Percentiles rank a stretch among this genome's conserved stretches.
phyloP scores from a whole-genome alignment of 345 rosid genomes.

The Eucalyptus rudis region DNA sequence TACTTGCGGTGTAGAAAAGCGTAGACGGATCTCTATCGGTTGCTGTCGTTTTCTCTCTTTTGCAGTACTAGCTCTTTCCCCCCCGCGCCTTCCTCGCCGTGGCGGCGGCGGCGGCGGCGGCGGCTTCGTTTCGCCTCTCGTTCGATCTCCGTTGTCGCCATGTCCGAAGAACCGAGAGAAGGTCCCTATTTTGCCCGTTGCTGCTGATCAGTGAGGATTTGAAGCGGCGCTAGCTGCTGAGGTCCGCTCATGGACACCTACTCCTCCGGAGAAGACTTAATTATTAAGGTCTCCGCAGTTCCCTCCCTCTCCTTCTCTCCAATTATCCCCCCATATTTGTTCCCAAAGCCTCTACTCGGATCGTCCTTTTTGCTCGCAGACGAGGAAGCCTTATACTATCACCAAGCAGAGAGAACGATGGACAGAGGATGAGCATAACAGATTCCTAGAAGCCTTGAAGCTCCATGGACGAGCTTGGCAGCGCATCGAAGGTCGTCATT shows the following conservation, averaged over 20 bases:
- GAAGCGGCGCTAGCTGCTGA: slow-evolving; percentile 52
- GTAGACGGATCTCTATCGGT: slow-evolving; percentile 38
- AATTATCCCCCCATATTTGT: neutral
- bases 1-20: neutral
- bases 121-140: neutral
- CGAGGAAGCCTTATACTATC: slow-evolving; percentile 92
- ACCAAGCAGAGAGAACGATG: slow-evolving; percentile 94
- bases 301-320: neutral
- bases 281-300: slow-evolving; percentile 43
- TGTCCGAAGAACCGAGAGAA: slow-evolving; percentile 27
- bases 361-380: slow-evolving; percentile 22
- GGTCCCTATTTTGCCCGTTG: slow-evolving; percentile 26
- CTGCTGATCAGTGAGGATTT: slow-evolving; percentile 48
- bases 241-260: slow-evolving; percentile 59
- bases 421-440: slow-evolving; percentile 94
- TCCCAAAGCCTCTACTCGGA: neutral
- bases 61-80: slow-evolving; percentile 23
- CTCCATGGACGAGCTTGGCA: slow-evolving; percentile 99
- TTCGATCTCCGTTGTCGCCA: neutral
- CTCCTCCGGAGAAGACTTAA: slow-evolving; percentile 74
- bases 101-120: neutral
- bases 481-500: slow-evolving; percentile 70
- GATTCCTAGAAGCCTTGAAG: slow-evolving; percentile 92
- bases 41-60: slow-evolving; percentile 29
- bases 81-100: too few relatives aligned